A percentile compares a stretch with the other conserved stretches of the same genome.
Evolutionary conservation across 2,329 filamentous ascomycete species (phyloP).

Genomic region (Trichoderma brevicompactum): DNA sequence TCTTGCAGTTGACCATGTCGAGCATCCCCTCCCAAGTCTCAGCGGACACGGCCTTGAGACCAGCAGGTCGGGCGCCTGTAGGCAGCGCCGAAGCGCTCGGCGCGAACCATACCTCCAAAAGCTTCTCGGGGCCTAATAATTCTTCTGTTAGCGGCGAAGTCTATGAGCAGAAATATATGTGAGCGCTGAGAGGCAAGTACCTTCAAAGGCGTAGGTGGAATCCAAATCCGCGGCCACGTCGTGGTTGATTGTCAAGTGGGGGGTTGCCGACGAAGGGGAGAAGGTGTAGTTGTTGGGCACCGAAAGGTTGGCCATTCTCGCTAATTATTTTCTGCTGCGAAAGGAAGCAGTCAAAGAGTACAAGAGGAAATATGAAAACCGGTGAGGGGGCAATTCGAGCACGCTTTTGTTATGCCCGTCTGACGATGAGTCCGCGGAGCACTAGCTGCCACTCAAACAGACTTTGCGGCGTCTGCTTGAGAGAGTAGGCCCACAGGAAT

Average conservation of each 20-base stretch:
- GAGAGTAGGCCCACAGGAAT: conserved; percentile 93
- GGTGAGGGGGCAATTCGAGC: conserved; percentile 13
- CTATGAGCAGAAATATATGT: background rate
- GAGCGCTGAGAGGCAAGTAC: conserved; percentile 44
- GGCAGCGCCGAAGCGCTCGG: conserved; percentile 76
- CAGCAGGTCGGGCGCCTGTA: conserved; percentile 69
- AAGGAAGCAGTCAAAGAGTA: conserved; percentile 31
- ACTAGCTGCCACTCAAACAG: conserved; percentile 98
- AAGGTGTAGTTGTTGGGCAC: conserved; percentile 81
- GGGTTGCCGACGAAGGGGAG: conserved; percentile 81
- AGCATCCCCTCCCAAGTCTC: conserved; percentile 96
- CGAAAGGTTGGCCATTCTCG: conserved; percentile 76
- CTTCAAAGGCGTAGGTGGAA: conserved; percentile 95
- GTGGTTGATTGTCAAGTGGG: conserved; percentile 94
- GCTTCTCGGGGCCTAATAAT: conserved; percentile 81
- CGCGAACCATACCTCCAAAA: conserved; percentile 98
- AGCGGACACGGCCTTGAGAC: conserved; percentile 81
- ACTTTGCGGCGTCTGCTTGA: conserved; percentile 91
- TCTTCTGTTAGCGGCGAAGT: conserved; percentile 25
- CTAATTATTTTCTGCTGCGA: conserved; percentile 31
- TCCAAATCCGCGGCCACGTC: conserved; percentile 91
- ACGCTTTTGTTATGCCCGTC: conserved; percentile 38
- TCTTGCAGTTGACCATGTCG: conserved; percentile 97
- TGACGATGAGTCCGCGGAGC: conserved; percentile 73
- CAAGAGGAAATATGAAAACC: conserved; percentile 30